Conservation (phyloP, 1,284 basidiomycete species). For the Irpex sp. region DNA sequence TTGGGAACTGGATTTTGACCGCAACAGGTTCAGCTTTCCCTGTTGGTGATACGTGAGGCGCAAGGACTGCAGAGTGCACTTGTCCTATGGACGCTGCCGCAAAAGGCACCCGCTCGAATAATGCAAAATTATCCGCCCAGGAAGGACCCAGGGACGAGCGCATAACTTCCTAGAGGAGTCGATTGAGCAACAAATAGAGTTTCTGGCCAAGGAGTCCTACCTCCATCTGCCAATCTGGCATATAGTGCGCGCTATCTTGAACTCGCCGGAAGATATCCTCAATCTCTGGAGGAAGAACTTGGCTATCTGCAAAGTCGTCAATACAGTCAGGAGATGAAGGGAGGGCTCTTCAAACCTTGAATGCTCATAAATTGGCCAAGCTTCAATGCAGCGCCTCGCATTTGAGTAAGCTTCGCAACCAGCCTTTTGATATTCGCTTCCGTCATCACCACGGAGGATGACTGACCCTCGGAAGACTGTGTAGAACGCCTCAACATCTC, state of each 20-base stretch:
- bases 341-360: constrained; percentile 58
- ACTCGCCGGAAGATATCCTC: constrained; percentile 89
- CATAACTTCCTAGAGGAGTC: constrained; percentile 66
- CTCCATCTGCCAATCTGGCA: constrained; percentile 98
- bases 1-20: constrained; percentile 96
- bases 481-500: constrained; percentile 31
- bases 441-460: constrained; percentile 71
- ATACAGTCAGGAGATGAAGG: neutral
- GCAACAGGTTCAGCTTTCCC: constrained; percentile 65
- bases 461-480: constrained; percentile 18
- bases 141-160: constrained; percentile 67
- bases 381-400: constrained; percentile 97
- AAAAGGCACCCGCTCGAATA: constrained; percentile 86
- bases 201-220: constrained; percentile 31
- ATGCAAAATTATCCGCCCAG: constrained; percentile 72
- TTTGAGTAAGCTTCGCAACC: constrained; percentile 88
- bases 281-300: constrained; percentile 84
- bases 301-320: constrained; percentile 59
- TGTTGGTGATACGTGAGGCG: constrained; percentile 45
- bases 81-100: constrained; percentile 98
- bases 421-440: constrained; percentile 89
- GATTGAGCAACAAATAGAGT: neutral
- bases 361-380: constrained; percentile 98
- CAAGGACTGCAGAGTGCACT: constrained; percentile 80
- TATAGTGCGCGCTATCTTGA: constrained; percentile 96